Base-by-base conservation (phyloP, 2,329 filamentous ascomycete genomes). In the Thielaviopsis euricoi region DNA sequence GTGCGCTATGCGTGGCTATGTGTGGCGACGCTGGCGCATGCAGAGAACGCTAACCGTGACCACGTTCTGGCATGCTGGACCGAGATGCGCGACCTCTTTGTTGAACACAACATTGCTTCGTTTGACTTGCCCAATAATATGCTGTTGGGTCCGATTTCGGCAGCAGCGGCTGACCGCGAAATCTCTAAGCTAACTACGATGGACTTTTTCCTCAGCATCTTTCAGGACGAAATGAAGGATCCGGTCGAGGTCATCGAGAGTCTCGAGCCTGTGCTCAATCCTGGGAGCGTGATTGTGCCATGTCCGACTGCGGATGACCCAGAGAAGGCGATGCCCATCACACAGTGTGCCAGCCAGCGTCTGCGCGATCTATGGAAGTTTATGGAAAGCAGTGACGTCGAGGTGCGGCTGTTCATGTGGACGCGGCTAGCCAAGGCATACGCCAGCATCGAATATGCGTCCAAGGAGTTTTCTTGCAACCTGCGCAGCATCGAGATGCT, bases 201-300 rank as follows among this genome's bases (percentile, higher is more conserved):
- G 80, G 91, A 96, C 66, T 97, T 97, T 68, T 97, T 98, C 69
- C 77, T 89, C 55, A 87, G 84, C 43, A 80, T 98, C 0, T 97
- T 97, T 67, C 86, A 87, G 60, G 83, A 89, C 43, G 86, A 93
- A 59, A 80, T 84, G 60, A 82, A 85, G 52, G 85, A 96, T 63
- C 87, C 91, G 0, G 79, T 91, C 13, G 79, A 84, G 5, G 81
- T 96, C 21, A 96, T 98, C 60, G 89, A 96, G 65, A 93, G 84
- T 26, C 73, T 98, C 40, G 93, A 98, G 66, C 93, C 93, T 3
- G 86, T 98, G 10, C 74, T 98, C 5, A 91, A 96, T 62, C 83
- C 86, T 0, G 73, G 77, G 4, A 76, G 81, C 0, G 79, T 82
- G 1, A 73, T 70, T 56, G 69, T 54, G 22, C 59, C 9, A 21